phyloP scores from a whole-genome alignment of 2,329 filamentous ascomycete genomes.

The Paraconiothyrium sp. region DNA sequence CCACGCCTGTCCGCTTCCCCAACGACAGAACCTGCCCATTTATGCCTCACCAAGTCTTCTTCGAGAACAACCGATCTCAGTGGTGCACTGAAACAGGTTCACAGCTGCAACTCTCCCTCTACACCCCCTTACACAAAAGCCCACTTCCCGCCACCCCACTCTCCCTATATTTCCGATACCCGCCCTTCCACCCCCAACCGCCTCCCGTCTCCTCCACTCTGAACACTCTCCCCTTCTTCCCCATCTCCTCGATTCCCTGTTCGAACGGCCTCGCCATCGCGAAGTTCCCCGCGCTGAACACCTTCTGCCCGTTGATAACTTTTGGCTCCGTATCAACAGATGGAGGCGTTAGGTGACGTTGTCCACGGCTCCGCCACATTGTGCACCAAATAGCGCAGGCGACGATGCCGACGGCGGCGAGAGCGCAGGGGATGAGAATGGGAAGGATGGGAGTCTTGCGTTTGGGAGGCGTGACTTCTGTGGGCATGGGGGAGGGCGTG shows the following conservation, averaged over 20 bases:
- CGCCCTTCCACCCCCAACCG: not conserved
- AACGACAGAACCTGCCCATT: too few relatives aligned
- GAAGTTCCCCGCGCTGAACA: conserved; percentile 10
- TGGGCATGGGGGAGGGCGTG: not conserved
- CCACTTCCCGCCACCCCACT: conserved; percentile 6
- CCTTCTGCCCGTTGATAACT: conserved; percentile 1
- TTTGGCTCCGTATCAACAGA: not conserved
- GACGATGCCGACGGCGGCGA: conserved; percentile 9
- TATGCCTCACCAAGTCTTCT: too few relatives aligned
- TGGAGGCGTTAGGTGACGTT: not conserved
- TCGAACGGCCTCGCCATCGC: not conserved
- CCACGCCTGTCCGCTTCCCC: too few relatives aligned
- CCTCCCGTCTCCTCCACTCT: too few relatives aligned
- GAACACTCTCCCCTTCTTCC: not conserved
- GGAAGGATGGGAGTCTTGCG: not conserved
- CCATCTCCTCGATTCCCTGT: conserved; percentile 5
- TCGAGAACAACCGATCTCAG: too few relatives aligned
- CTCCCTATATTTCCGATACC: conserved; percentile 12
- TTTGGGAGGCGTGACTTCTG: not conserved
- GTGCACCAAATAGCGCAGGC: not conserved
- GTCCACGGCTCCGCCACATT: not conserved
- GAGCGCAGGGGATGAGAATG: conserved; percentile 9
- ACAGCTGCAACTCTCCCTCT: too few relatives aligned
- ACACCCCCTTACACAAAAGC: not conserved
- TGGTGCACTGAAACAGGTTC: too few relatives aligned